Evolutionary conservation across 2,329 filamentous ascomycete species (phyloP).

Genomic region (Ophiostoma sp.): DNA sequence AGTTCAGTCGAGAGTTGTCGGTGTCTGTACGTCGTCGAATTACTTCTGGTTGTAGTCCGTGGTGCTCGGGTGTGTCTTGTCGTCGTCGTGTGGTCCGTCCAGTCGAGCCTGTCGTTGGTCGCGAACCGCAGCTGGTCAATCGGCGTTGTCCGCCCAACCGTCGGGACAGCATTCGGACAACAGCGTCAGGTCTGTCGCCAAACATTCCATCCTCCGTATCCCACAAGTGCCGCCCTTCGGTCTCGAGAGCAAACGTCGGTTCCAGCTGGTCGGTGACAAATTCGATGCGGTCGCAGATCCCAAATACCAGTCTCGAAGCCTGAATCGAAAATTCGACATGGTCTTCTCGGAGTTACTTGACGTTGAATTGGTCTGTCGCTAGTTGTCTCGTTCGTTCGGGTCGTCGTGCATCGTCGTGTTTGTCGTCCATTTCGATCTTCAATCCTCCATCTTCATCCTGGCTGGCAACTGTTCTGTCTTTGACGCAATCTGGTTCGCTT

Average conservation of each 20-base stretch:
- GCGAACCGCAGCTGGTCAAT: neutral
- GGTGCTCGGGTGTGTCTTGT: neutral
- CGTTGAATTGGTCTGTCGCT: neutral
- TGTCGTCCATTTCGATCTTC: neutral
- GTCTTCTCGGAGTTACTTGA: neutral
- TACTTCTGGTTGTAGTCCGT: neutral
- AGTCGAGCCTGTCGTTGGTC: neutral
- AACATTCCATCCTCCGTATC: neutral
- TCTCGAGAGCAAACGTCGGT: neutral
- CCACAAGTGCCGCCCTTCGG: neutral
- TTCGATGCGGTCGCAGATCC: neutral
- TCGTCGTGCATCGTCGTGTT: neutral
- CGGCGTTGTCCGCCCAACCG: neutral
- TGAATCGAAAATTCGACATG: neutral
- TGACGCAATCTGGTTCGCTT: neutral
- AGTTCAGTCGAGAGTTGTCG: neutral
- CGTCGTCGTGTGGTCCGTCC: neutral
- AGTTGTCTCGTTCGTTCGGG: neutral
- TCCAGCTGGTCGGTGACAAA: neutral
- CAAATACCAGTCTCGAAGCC: neutral
- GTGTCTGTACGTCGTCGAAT: neutral
- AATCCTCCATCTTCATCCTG: neutral
- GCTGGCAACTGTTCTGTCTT: constrained; percentile 1
- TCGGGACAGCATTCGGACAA: neutral
- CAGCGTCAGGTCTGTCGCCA: neutral